Conservation (phyloP, 225 moss, liverwort and hornwort genomes). For the Pleurozium schreberi region DNA sequence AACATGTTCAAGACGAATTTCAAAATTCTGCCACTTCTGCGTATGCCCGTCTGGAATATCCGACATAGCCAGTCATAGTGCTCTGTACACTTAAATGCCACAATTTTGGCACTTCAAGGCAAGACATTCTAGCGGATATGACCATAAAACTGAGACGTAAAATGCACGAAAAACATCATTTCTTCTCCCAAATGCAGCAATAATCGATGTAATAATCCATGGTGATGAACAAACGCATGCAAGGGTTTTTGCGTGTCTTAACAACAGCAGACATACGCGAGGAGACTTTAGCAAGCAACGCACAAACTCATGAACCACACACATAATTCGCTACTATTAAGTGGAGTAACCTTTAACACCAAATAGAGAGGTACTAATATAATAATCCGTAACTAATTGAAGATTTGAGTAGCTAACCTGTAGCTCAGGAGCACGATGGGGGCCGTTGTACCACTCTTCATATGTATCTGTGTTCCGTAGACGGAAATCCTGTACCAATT, state of each 20-base stretch:
- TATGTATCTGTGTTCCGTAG: constrained; percentile 55
- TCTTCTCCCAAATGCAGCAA: neutral
- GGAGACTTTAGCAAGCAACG: neutral
- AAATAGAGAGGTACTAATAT: neutral
- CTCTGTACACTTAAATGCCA: neutral
- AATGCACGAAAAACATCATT: neutral
- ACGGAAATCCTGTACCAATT: constrained; percentile 62
- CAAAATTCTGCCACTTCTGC: neutral
- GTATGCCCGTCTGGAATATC: neutral
- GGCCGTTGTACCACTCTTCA: constrained; percentile 88
- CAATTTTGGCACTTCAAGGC: neutral
- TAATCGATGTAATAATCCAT: neutral
- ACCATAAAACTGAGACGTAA: neutral
- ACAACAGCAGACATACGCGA: neutral
- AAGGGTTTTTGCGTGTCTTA: neutral
- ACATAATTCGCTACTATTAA: neutral
- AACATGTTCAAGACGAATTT: neutral
- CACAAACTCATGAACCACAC: neutral
- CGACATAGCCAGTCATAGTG: neutral
- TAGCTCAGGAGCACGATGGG: constrained; percentile 78
- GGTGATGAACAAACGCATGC: neutral
- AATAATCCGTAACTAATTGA: too few species aligned
- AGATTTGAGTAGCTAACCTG: constrained; percentile 25
- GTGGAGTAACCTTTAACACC: neutral
- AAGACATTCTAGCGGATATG: neutral